Percentiles rank a stretch among this genome's conserved stretches.
Conservation (phyloP, 257 asterid species). For the Catharanthus roseus region DNA sequence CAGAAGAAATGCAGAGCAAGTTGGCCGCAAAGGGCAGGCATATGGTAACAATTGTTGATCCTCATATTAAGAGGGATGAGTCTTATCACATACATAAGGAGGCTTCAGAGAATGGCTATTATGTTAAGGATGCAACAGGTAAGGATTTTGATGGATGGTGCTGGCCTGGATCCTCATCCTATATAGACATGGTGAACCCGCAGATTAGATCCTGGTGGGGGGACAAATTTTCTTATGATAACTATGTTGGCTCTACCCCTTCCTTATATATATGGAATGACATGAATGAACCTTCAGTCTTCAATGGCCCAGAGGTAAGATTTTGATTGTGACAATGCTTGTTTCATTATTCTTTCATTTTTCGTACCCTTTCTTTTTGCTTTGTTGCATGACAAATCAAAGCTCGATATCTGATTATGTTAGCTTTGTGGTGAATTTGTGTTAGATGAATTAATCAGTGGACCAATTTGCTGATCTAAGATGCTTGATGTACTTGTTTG, state of each 20-base stretch:
- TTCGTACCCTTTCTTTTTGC: neutral
- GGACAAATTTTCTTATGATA: constrained; percentile 60
- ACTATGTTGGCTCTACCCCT: constrained; percentile 80
- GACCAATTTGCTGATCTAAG: neutral
- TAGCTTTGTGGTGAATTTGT: neutral
- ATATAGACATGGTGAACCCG: constrained; percentile 77
- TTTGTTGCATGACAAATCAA: neutral
- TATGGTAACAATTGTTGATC: constrained; percentile 97
- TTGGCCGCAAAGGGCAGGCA: constrained; percentile 89
- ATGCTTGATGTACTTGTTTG: neutral
- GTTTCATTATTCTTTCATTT: neutral
- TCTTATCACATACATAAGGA: constrained; percentile 80
- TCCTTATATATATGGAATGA: constrained; percentile 91
- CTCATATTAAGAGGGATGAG: constrained; percentile 94
- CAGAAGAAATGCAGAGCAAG: constrained; percentile 90
- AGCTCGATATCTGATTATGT: neutral
- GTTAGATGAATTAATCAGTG: neutral
- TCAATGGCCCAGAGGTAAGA: constrained; percentile 95
- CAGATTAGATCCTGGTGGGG: constrained; percentile 98
- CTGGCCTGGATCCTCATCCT: constrained; percentile 98
- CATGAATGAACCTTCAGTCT: constrained; percentile 99
- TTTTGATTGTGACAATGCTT: neutral
- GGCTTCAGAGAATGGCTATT: constrained; percentile 77
- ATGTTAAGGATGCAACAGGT: constrained; percentile 79
- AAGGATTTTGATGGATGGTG: constrained; percentile 99